Evolutionary conservation across 805 yeast genomes (phyloP).

Genomic region (Cyberlindnera bimundalis): DNA sequence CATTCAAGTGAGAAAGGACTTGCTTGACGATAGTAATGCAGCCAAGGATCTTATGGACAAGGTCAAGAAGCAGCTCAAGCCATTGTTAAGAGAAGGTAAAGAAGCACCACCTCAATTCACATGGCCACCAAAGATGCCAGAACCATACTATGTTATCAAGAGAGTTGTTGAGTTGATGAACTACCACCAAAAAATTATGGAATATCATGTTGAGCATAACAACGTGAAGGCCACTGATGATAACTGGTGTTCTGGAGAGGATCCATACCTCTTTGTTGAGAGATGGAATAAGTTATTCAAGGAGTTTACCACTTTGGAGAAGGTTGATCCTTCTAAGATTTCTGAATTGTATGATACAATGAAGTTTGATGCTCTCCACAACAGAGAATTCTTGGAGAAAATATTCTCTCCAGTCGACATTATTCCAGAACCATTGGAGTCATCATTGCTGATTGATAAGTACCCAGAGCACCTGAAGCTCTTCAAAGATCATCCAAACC

Average conservation of each 20-base stretch:
- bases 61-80: slow-evolving; percentile 94
- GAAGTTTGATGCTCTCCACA: slow-evolving; percentile 97
- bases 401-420: slow-evolving; percentile 67
- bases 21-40: slow-evolving; percentile 94
- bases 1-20: slow-evolving; percentile 79
- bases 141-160: slow-evolving; percentile 90
- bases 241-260: slow-evolving; percentile 97
- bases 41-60: slow-evolving; percentile 98
- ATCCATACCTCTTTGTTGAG: slow-evolving; percentile 83
- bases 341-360: slow-evolving; percentile 96
- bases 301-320: slow-evolving; percentile 89
- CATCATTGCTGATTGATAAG: slow-evolving; percentile 26
- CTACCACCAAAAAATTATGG: slow-evolving; percentile 82
- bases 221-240: slow-evolving; percentile 47
- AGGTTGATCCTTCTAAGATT: slow-evolving; percentile 95
- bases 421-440: slow-evolving; percentile 32
- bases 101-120: slow-evolving; percentile 97
- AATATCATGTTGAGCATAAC: slow-evolving; percentile 65
- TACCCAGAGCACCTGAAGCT: slow-evolving; percentile 29
- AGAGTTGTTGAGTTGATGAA: slow-evolving; percentile 95
- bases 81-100: slow-evolving; percentile 88
- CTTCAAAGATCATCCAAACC: slow-evolving; percentile 20
- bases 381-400: slow-evolving; percentile 80
- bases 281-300: slow-evolving; percentile 96
- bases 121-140: slow-evolving; percentile 98